A percentile compares a stretch with the other conserved stretches of the same genome.
Conservation (phyloP, 73 alveolate genomes). For the Paramecium sonneborni region DNA sequence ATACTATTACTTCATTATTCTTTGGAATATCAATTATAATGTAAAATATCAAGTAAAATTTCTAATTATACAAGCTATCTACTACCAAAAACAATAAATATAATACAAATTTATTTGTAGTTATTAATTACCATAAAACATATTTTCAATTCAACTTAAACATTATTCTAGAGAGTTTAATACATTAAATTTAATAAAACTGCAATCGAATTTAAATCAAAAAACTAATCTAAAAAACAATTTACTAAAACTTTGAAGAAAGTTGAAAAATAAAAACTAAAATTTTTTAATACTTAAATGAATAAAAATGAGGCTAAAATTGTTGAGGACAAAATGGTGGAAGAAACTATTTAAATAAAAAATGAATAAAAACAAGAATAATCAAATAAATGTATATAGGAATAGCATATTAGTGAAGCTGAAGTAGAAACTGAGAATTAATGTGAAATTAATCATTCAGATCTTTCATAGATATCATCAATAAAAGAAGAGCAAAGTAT, state of each 20-base stretch:
- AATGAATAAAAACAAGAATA: not conserved
- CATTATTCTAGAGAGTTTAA: not conserved
- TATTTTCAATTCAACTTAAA: not conserved
- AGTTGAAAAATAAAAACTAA: not conserved
- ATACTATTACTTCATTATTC: not conserved
- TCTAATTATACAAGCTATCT: not conserved
- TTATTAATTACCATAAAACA: not conserved
- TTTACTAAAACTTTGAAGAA: not conserved
- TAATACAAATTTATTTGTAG: not conserved
- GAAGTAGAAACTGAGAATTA: conserved; percentile 21
- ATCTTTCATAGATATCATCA: conserved; percentile 8
- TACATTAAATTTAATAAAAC: not conserved
- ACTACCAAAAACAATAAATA: not conserved
- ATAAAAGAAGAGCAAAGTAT: not conserved
- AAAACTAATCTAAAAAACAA: not conserved
- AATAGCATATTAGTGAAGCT: not conserved
- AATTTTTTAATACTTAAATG: not conserved
- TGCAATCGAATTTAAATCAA: not conserved
- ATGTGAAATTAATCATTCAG: not conserved
- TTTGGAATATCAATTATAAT: not conserved
- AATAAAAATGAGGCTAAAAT: not conserved
- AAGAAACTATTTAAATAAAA: not conserved
- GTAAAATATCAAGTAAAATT: not conserved
- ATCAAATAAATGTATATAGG: not conserved
- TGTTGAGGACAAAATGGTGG: not conserved